Evolutionary conservation across 129 eudicot species (phyloP).

Genomic region (Cynara cardunculus): DNA sequence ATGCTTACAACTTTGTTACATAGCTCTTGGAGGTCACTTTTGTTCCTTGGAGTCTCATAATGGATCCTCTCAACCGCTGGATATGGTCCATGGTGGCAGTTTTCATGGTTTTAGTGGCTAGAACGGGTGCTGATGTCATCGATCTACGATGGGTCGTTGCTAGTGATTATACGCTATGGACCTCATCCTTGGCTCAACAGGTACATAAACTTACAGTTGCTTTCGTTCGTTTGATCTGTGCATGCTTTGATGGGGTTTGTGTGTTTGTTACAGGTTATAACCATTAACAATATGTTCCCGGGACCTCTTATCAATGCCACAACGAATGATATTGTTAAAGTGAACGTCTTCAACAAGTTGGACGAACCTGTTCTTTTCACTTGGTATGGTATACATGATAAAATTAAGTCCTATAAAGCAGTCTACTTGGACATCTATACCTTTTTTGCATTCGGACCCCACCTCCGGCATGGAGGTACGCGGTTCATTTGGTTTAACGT

Average conservation of each 20-base stretch:
- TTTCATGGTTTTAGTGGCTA: slow-evolving; percentile 20
- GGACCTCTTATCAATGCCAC: slow-evolving; percentile 83
- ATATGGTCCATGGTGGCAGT: slow-evolving; percentile 23
- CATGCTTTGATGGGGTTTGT: neutral
- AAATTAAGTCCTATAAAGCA: too few species aligned
- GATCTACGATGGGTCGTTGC: slow-evolving; percentile 52
- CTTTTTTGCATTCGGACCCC: too few species aligned
- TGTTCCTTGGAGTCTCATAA: slow-evolving; percentile 19
- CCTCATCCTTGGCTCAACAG: slow-evolving; percentile 32
- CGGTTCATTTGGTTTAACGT: neutral
- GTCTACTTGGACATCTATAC: too few species aligned
- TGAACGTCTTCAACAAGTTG: slow-evolving; percentile 60
- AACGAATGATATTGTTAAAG: slow-evolving; percentile 53
- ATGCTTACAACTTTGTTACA: slow-evolving; percentile 6
- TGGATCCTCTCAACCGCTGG: slow-evolving; percentile 32
- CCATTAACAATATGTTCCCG: slow-evolving; percentile 61
- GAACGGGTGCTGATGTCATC: slow-evolving; percentile 37
- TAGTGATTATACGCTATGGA: slow-evolving; percentile 28
- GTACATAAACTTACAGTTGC: slow-evolving; percentile 22
- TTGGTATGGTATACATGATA: slow-evolving; percentile 30
- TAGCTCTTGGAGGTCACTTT: neutral
- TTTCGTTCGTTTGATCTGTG: neutral
- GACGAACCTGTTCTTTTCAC: slow-evolving; percentile 69
- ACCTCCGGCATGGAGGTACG: too few species aligned
- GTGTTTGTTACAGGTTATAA: slow-evolving; percentile 48